phyloP scores from a whole-genome alignment of 2,329 filamentous ascomycete genomes.

The Cadophora sp. region DNA sequence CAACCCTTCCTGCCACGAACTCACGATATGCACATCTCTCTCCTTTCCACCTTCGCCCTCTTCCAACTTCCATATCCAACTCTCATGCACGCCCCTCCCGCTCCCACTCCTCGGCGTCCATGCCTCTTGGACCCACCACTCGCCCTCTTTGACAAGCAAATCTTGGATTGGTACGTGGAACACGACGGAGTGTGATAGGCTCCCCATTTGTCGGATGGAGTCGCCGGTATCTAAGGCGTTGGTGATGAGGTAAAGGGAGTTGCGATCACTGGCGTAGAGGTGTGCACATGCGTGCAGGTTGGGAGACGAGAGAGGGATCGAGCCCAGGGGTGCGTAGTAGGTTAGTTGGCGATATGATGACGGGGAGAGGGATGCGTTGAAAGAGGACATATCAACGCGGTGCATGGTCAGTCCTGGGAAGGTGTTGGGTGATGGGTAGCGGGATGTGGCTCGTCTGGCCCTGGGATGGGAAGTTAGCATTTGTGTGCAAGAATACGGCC shows the following conservation, averaged over 20 bases:
- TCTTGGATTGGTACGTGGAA: conserved; percentile 51
- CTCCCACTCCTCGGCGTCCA: conserved; percentile 51
- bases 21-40: conserved; percentile 52
- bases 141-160: conserved; percentile 46
- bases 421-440: conserved; percentile 25
- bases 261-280: conserved; percentile 62
- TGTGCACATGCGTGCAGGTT: conserved; percentile 65
- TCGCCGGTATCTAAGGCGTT: conserved; percentile 53
- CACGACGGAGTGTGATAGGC: conserved; percentile 54
- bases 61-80: conserved; percentile 48
- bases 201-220: conserved; percentile 51
- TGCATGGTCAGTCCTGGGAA: conserved; percentile 50
- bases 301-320: conserved; percentile 48
- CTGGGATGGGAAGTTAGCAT: conserved; percentile 3
- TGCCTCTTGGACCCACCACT: conserved; percentile 57
- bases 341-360: conserved; percentile 50
- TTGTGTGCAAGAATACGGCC: background rate
- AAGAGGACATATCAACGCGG: conserved; percentile 58
- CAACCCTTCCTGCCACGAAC: conserved; percentile 57
- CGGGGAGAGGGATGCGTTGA: conserved; percentile 46
- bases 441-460: conserved; percentile 11
- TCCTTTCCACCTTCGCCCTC: conserved; percentile 3
- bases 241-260: conserved; percentile 58
- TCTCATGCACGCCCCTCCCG: conserved; percentile 55
- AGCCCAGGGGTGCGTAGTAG: conserved; percentile 53